Conservation (phyloP, 495 filamentous ascomycete genomes). For the Glarea lozoyensis region DNA sequence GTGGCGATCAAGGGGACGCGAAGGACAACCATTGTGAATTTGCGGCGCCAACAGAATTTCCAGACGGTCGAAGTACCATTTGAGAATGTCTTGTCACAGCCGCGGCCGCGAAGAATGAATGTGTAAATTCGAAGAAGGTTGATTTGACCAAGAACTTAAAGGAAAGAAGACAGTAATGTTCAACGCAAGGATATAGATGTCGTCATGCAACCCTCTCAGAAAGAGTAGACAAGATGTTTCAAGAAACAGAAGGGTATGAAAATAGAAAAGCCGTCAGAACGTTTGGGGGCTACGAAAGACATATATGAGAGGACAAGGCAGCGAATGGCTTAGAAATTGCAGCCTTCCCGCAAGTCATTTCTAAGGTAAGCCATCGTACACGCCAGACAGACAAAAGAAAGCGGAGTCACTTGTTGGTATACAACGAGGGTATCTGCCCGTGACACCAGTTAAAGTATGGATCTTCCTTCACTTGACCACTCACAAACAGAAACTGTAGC, state of each 20-base stretch:
- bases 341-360: neutral
- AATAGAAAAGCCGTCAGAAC: neutral
- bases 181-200: neutral
- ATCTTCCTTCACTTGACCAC: neutral
- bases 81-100: neutral
- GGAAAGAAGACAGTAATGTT: neutral
- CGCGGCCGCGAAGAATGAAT: neutral
- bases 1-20: neutral
- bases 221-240: neutral
- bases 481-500: neutral
- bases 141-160: neutral
- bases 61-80: slow-evolving; percentile 3
- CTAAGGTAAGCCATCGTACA: neutral
- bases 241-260: neutral
- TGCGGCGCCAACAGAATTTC: neutral
- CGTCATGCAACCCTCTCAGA: neutral
- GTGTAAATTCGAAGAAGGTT: neutral
- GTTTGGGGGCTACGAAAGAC: neutral
- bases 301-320: neutral
- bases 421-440: neutral
- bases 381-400: neutral
- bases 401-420: neutral
- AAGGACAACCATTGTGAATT: slow-evolving; percentile 4
- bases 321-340: neutral
- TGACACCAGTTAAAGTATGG: neutral